phyloP scores from a whole-genome alignment of 192 early-diverging fungal species.

The Coemansia sp. region DNA sequence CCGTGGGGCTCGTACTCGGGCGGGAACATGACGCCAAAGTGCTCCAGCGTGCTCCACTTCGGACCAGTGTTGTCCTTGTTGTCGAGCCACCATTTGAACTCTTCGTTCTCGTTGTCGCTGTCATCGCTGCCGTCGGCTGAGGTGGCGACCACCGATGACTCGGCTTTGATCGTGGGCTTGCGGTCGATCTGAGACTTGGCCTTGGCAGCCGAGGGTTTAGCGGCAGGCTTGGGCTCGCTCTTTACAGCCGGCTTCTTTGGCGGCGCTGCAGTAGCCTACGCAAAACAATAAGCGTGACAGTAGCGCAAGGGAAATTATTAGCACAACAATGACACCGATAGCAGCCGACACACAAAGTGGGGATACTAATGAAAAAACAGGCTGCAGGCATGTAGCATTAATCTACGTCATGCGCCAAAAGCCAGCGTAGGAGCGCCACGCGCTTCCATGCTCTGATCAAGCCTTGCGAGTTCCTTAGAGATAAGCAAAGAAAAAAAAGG shows the following conservation, averaged over 20 bases:
- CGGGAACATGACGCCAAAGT: constrained; percentile 88
- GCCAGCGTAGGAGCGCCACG: not conserved
- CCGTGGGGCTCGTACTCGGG: constrained; percentile 88
- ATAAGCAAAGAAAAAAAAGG: not conserved
- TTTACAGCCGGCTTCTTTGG: constrained; percentile 17
- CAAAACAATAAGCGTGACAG: not conserved
- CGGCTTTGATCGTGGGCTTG: constrained; percentile 42
- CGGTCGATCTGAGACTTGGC: constrained; percentile 21
- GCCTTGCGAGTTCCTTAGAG: not conserved
- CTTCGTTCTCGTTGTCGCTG: constrained; percentile 55
- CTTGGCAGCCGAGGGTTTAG: not conserved
- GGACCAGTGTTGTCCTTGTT: constrained; percentile 60
- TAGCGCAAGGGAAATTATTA: not conserved
- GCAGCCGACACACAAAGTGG: not conserved
- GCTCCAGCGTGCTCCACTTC: constrained; percentile 87
- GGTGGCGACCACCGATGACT: constrained; percentile 19
- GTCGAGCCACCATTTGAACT: constrained; percentile 71
- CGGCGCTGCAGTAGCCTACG: constrained; percentile 2
- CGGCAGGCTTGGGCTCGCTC: constrained; percentile 5
- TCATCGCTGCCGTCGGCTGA: constrained; percentile 36
- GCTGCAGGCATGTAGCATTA: not conserved
- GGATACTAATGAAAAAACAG: constrained; percentile 3
- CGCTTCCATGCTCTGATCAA: not conserved
- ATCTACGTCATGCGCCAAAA: not conserved
- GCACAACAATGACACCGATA: not conserved